Percentiles rank a stretch among this genome's conserved stretches.
These are phyloP conservation scores for Coniochaeta prunicola DNA, from an alignment of 2,329 filamentous ascomycete genomes.

Conservation along the genomic window DNA sequence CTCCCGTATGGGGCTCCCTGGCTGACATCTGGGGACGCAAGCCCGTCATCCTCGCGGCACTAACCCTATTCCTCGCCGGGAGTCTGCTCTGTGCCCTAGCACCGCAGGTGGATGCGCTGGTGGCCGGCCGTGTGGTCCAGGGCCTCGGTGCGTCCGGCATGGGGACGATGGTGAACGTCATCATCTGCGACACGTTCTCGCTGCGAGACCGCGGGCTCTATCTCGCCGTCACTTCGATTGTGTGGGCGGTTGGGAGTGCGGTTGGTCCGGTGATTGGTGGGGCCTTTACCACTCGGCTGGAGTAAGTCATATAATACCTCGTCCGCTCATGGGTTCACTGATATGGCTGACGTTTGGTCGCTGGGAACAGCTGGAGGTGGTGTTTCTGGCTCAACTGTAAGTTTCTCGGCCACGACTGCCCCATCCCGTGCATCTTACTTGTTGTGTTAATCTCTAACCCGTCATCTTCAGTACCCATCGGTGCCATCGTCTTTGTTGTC, in stretches of 20 bases:
- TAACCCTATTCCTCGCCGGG: slow-evolving; percentile 45
- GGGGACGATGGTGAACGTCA: slow-evolving; percentile 53
- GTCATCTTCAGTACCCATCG: slow-evolving; percentile 17
- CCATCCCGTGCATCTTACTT: background rate
- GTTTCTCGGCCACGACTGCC: background rate
- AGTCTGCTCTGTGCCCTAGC: slow-evolving; percentile 47
- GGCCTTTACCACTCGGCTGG: slow-evolving; percentile 54
- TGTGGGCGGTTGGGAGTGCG: slow-evolving; percentile 59
- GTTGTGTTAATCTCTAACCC: background rate
- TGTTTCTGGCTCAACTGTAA: slow-evolving; percentile 58
- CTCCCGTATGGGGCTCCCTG: slow-evolving; percentile 63
- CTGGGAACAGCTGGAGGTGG: slow-evolving; percentile 49
- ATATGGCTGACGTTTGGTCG: background rate
- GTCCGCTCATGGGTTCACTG: background rate
- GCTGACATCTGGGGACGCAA: slow-evolving; percentile 54
- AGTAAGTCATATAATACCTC: slow-evolving; percentile 8
- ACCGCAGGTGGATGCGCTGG: slow-evolving; percentile 42
- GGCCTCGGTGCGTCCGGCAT: slow-evolving; percentile 51
- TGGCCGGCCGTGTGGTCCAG: slow-evolving; percentile 48
- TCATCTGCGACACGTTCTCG: slow-evolving; percentile 48
- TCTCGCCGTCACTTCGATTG: slow-evolving; percentile 43
- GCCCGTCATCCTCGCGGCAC: slow-evolving; percentile 42
- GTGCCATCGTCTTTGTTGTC: slow-evolving; percentile 36
- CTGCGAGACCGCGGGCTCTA: slow-evolving; percentile 43
- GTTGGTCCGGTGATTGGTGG: slow-evolving; percentile 64